Conservation (phyloP, 2,329 filamentous ascomycete species). For the Sordariomycetes sp. region DNA sequence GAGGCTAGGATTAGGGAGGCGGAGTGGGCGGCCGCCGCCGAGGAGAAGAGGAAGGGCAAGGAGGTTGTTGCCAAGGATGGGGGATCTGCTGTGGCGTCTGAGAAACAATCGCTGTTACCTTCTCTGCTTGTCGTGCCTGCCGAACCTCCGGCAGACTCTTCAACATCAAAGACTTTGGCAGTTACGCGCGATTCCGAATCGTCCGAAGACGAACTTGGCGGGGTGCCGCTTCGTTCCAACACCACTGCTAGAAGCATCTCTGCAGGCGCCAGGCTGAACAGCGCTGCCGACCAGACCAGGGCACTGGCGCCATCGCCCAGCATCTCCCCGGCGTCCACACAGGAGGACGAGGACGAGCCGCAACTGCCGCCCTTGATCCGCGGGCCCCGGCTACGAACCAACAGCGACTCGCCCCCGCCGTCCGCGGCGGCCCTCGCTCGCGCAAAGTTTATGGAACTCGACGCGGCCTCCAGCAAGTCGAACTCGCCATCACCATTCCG, state of each 20-base stretch:
- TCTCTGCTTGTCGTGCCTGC: not conserved
- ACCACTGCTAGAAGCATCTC: not conserved
- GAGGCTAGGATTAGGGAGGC: slow-evolving; percentile 61
- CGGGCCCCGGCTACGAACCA: not conserved
- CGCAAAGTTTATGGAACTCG: not conserved
- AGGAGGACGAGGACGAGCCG: not conserved
- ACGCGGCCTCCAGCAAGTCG: not conserved
- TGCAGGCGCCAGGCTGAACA: not conserved
- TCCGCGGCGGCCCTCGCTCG: not conserved
- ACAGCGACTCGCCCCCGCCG: not conserved
- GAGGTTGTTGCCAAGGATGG: not conserved
- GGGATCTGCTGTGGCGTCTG: not conserved
- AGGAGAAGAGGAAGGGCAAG: not conserved
- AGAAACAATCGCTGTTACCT: not conserved
- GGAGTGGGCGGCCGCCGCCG: slow-evolving; percentile 29
- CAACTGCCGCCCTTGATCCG: not conserved
- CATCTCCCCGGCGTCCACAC: not conserved
- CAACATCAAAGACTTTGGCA: not conserved
- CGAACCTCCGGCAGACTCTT: not conserved
- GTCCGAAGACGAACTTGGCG: not conserved
- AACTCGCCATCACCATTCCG: slow-evolving; percentile 1
- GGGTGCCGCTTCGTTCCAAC: not conserved
- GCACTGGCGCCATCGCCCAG: not conserved
- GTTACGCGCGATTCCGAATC: not conserved
- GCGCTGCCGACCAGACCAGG: not conserved